Base-by-base conservation (phyloP, 2,329 filamentous ascomycete species). In the Penicillium vulpinum region DNA sequence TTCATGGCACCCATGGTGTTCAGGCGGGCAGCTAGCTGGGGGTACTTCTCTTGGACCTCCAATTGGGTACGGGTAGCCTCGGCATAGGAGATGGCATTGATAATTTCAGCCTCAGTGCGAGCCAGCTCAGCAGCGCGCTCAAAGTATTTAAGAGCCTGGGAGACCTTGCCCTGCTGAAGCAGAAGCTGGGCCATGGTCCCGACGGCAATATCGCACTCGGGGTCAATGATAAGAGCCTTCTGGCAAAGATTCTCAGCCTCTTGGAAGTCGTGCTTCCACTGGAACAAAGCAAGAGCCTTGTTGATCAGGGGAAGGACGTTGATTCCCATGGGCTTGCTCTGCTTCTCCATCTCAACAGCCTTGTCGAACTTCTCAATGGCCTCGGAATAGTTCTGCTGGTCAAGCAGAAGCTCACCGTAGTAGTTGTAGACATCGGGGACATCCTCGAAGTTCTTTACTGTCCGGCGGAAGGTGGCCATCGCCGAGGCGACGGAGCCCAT, bases 391-490 rank as follows among this genome's bases (percentile, higher is more conserved):
- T 97, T 96, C 77, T 91, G 88, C 81, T 97, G 94, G 81, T 99
- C 94, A 52, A 99, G 87, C 56, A 99, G 84, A 55, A 99, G 84
- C 80, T 99, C 94, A 70, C 94, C 94, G 71, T 96, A 97, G 85
- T 99, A 99, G 84, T 99, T 99, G 84, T 97, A 99, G 39, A 97
- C 94, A 72, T 99, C 94, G 6, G 93, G 92, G 11, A 96, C 91
- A 73, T 93, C 90, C 71, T 92, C 90, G 73, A 99, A 99, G 80
- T 96, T 97, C 88, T 97, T 99, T 76, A 97, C 92, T 77, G 92
- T 96, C 62, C 92, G 85, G 67, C 93, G 87, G 87, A 99, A 97
- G 6, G 94, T 99, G 35, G 94, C 93, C 92, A 97, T 97, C 45
- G 92, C 96, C 9, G 92, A 97, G 8, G 94, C 94, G 57, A 99